Evolutionary conservation across 2,329 filamentous ascomycete genomes (phyloP).

Genomic region (Leptographium flavum): DNA sequence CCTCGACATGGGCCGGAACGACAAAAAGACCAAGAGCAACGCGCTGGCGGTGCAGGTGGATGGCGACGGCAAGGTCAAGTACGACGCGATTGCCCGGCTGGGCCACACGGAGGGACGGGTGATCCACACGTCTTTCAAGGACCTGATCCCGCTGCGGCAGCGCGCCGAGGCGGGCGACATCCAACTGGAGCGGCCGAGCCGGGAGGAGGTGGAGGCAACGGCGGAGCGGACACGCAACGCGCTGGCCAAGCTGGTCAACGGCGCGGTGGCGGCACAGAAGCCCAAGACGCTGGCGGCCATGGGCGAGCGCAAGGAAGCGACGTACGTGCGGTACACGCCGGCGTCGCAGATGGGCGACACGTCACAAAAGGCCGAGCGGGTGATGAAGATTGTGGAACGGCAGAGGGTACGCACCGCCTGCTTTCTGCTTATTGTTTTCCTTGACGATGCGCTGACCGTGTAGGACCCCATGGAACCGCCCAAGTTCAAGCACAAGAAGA

Average conservation of each 20-base stretch:
- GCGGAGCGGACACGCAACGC: conserved; percentile 83
- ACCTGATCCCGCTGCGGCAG: conserved; percentile 85
- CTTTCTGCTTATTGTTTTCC: no score
- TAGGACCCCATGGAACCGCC: conserved; percentile 87
- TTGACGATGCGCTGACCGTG: background rate
- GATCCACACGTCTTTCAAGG: conserved; percentile 91
- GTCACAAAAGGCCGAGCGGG: conserved; percentile 77
- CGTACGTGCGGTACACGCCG: conserved; percentile 89
- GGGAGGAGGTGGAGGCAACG: conserved; percentile 71
- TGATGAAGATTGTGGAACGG: conserved; percentile 95
- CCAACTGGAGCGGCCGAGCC: conserved; percentile 67
- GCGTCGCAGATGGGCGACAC: conserved; percentile 91
- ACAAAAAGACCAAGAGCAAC: conserved; percentile 52
- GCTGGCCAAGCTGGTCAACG: conserved; percentile 65
- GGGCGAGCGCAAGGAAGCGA: conserved; percentile 59
- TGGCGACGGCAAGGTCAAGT: conserved; percentile 83
- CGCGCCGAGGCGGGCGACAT: conserved; percentile 87
- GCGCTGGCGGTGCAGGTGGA: conserved; percentile 89
- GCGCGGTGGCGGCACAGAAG: conserved; percentile 82
- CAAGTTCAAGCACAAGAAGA: conserved; percentile 98
- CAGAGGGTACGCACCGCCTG: conserved; percentile 50
- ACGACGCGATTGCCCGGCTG: conserved; percentile 83
- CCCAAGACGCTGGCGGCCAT: conserved; percentile 79
- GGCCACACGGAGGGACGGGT: conserved; percentile 75
- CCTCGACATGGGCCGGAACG: conserved; percentile 81